Base-by-base conservation (phyloP, 169 alveolate genomes). In the Plasmodium adleri region DNA sequence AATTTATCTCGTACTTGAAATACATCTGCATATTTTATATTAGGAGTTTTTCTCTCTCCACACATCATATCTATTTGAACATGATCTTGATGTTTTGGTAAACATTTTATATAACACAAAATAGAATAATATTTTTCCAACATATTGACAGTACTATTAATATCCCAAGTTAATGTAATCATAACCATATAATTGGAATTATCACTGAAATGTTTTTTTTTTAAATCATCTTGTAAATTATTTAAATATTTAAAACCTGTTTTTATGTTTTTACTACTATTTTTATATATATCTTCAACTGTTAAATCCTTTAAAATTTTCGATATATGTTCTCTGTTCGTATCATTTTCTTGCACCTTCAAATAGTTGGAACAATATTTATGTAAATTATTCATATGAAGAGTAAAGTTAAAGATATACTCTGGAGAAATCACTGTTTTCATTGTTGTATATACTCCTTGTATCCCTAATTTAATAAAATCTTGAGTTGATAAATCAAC, bases 371-470 rank as follows among this genome's bases (percentile, higher is more conserved):
- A 64, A 28, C 78, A 13, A 70, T 64, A 66, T 24, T 59, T 78
- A 28, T 66, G 58, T 22, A 78, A 78, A 54, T 78, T 78, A 49
- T 58, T 78, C 89, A 78, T 78, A 71, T 78, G 75, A 50, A 45
- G n/a, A 45, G 80, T 64, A 24, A 78, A 78, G 70, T 78, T 78
- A 45, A 78, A 78, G 54, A 78, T 78, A 43, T 78, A 78, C 17
- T 78, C 89, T 49, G 24, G 66, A 45, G 89, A 78, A 28, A 15
- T 20, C 15, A 78, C 89, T 1, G 89, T 78, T 52, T 78, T 78
- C 89, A 78, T 78, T 20, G 89, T 78, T 20, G 76, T 67, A 49
- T 78, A 78, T 22, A 78, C 89, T 24, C 89, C 89, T 50, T 67
- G 58, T 47, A 78, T 64, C 22, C 89, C 89, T 60, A 78, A 58